A percentile compares a stretch with the other conserved stretches of the same genome.
Conservation (phyloP, 202 grass and related monocot species). For the Alloteropsis angusta region DNA sequence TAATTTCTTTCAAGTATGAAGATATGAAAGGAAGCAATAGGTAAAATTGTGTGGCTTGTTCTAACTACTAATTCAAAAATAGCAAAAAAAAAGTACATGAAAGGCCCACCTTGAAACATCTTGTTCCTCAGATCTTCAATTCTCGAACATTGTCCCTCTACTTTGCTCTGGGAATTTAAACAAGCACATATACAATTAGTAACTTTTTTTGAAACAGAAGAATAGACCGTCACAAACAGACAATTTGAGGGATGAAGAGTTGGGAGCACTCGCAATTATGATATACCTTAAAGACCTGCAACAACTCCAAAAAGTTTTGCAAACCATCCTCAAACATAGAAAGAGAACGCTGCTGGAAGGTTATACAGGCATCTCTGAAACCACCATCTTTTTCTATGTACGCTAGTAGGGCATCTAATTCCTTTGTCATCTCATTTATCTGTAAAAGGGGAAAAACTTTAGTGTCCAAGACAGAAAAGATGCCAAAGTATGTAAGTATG, state of each 20-base stretch:
- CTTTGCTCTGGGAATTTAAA: constrained; percentile 57
- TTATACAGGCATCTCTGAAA: constrained; percentile 69
- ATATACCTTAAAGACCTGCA: constrained; percentile 65
- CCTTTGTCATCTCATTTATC: constrained; percentile 77
- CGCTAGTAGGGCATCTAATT: constrained; percentile 60
- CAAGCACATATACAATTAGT: constrained; percentile 13
- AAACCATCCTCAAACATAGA: constrained; percentile 51
- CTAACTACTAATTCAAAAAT: background rate
- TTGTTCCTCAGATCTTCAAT: constrained; percentile 75
- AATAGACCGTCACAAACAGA: background rate
- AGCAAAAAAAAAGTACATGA: background rate
- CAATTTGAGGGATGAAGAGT: background rate
- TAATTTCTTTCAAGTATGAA: background rate
- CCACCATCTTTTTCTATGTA: constrained; percentile 80
- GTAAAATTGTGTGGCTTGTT: background rate
- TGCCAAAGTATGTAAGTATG: background rate
- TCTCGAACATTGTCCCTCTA: constrained; percentile 54
- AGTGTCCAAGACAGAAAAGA: background rate
- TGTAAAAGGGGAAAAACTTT: constrained; percentile 36
- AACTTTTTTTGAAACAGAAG: constrained; percentile 8
- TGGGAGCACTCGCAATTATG: background rate
- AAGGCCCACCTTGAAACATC: constrained; percentile 72
- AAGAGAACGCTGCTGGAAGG: constrained; percentile 62
- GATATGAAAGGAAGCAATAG: background rate
- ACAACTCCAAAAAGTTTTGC: constrained; percentile 53